Evolutionary conservation across 768 basidiomycete genomes (phyloP).

Genomic region (Podaxis sp.): DNA sequence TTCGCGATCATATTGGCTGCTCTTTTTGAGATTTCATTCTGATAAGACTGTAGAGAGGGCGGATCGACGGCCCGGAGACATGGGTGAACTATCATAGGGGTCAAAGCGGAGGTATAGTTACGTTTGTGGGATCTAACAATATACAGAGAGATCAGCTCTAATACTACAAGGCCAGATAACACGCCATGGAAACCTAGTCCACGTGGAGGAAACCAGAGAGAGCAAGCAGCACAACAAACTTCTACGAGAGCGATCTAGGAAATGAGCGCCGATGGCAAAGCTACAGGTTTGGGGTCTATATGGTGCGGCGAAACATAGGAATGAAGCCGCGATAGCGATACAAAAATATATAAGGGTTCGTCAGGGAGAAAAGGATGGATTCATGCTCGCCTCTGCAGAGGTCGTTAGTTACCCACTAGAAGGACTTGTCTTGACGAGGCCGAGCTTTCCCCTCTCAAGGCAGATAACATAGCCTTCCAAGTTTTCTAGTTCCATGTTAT

Average conservation of each 20-base stretch:
- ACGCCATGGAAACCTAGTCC: not conserved
- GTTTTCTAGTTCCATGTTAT: constrained; percentile 67
- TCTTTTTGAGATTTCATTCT: not conserved
- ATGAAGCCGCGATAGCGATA: constrained; percentile 5
- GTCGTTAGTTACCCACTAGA: not conserved
- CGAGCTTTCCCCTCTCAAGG: constrained; percentile 55
- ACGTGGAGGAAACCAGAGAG: not conserved
- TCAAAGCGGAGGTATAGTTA: constrained; percentile 6
- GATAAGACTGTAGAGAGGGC: not conserved
- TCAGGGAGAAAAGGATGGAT: not conserved
- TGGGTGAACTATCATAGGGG: not conserved
- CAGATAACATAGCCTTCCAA: constrained; percentile 59
- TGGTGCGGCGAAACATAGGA: constrained; percentile 1
- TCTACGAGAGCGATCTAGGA: constrained; percentile 5
- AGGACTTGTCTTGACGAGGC: constrained; percentile 35
- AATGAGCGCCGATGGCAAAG: constrained; percentile 2
- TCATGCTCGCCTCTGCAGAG: not conserved
- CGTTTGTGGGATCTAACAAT: constrained; percentile 1
- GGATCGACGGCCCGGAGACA: not conserved
- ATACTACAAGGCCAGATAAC: constrained; percentile 8
- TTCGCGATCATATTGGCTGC: not conserved
- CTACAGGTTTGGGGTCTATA: constrained; percentile 3
- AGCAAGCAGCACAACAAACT: not conserved
- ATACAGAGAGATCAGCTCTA: constrained; percentile 5
- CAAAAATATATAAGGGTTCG: constrained; percentile 1